A percentile compares a stretch with the other conserved stretches of the same genome.
Evolutionary conservation across 371 early-diverging fungal species (phyloP).

Genomic region (Entomophthora muscae): DNA sequence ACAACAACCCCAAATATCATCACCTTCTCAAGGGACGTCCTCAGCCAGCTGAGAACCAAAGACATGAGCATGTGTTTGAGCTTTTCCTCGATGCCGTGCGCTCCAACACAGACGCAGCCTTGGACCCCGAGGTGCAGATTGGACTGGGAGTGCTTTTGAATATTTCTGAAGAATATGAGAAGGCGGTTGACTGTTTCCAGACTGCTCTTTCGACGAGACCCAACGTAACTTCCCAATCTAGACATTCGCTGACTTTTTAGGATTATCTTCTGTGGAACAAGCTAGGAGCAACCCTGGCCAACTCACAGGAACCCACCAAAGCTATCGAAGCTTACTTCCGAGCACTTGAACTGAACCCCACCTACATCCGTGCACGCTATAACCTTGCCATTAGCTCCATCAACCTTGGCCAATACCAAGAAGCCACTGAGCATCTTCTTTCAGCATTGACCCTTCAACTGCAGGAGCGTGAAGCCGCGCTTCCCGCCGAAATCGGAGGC

Average conservation of each 20-base stretch:
- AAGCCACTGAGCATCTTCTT: constrained; percentile 84
- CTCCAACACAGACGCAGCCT: constrained; percentile 39
- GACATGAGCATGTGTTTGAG: constrained; percentile 53
- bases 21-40: constrained; percentile 13
- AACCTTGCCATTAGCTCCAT: constrained; percentile 87
- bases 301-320: constrained; percentile 43
- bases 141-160: constrained; percentile 89
- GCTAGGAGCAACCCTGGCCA: constrained; percentile 90
- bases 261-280: constrained; percentile 94
- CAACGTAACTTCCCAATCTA: constrained; percentile 27
- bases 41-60: constrained; percentile 15
- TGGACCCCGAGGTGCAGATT: constrained; percentile 83
- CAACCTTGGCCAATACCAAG: constrained; percentile 67
- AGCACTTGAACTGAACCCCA: constrained; percentile 84
- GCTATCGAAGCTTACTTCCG: constrained; percentile 86
- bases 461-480: not conserved
- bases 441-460: constrained; percentile 60
- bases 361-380: constrained; percentile 85
- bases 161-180: constrained; percentile 69
- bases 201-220: constrained; percentile 75
- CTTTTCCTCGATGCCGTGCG: constrained; percentile 67
- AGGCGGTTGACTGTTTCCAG: constrained; percentile 92
- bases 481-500: constrained; percentile 26
- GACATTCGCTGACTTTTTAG: constrained; percentile 13
- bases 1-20: constrained; percentile 46